phyloP scores from a whole-genome alignment of 1,139 yeast species.

The Yamadazyma mexicana region DNA sequence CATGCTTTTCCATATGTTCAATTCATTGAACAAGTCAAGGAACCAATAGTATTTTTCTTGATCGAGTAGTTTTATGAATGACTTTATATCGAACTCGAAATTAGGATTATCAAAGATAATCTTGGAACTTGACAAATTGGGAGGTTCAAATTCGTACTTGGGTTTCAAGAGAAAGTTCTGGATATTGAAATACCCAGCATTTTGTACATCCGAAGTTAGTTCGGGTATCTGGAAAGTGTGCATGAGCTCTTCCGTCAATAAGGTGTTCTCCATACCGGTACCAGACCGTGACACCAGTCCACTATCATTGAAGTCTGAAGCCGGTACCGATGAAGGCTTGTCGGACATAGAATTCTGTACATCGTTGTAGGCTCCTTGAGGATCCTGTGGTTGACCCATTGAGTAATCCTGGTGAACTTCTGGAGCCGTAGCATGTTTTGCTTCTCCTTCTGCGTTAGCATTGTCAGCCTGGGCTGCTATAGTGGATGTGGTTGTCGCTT shows the following conservation, averaged over 20 bases:
- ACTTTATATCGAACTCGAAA: conserved; percentile 15
- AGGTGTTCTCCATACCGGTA: conserved; percentile 13
- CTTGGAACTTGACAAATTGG: conserved; percentile 16
- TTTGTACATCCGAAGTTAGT: conserved; percentile 2
- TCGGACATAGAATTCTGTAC: not conserved
- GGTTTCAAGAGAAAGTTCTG: conserved; percentile 17
- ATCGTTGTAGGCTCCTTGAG: no score
- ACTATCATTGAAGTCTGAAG: not conserved
- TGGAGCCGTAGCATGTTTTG: no score
- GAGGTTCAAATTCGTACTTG: conserved; percentile 14
- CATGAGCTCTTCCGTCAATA: conserved; percentile 15
- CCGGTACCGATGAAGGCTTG: not conserved
- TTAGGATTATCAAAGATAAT: conserved; percentile 16
- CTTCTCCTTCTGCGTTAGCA: no score
- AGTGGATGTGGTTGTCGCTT: no score
- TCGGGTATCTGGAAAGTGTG: conserved; percentile 13
- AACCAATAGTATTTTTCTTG: conserved; percentile 39
- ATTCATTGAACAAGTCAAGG: conserved; percentile 41
- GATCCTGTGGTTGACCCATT: no score
- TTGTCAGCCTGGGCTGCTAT: no score
- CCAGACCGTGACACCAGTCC: conserved; percentile 7
- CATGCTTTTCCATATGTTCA: conserved; percentile 39
- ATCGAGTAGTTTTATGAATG: conserved; percentile 21
- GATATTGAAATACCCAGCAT: conserved; percentile 10
- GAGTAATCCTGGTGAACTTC: no score